phyloP scores from a whole-genome alignment of 2,329 filamentous ascomycete species.

The Cytospora chrysosperma region DNA sequence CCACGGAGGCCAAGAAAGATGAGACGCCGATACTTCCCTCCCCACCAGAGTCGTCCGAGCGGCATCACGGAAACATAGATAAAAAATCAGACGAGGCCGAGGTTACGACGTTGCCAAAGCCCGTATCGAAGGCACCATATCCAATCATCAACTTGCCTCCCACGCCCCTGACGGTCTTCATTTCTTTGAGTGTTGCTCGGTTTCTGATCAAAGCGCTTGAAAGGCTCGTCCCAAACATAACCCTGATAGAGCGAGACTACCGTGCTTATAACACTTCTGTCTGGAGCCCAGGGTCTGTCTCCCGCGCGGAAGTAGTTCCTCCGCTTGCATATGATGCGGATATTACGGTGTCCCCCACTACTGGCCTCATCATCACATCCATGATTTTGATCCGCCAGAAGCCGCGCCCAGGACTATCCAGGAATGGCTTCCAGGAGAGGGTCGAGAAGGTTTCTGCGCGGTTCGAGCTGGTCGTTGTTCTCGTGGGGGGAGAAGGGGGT shows the following conservation, averaged over 20 bases:
- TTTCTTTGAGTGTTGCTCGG: constrained; percentile 29
- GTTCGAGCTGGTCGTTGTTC: constrained; percentile 67
- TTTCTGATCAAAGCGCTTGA: constrained; percentile 25
- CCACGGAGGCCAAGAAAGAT: not conserved
- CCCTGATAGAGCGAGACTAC: constrained; percentile 33
- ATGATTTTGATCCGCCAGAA: constrained; percentile 72
- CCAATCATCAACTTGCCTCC: constrained; percentile 22
- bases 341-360: constrained; percentile 66
- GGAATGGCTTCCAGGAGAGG: constrained; percentile 52
- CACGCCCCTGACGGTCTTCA: constrained; percentile 27
- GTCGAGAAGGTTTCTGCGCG: constrained; percentile 52
- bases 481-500: constrained; percentile 59
- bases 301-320: constrained; percentile 31
- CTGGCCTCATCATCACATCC: constrained; percentile 69
- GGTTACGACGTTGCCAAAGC: not conserved
- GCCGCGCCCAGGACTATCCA: constrained; percentile 54
- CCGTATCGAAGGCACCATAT: constrained; percentile 15
- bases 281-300: constrained; percentile 28
- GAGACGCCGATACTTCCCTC: not conserved
- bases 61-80: not conserved
- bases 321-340: constrained; percentile 63
- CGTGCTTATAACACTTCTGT: constrained; percentile 26
- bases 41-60: not conserved
- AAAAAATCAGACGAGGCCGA: not conserved
- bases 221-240: constrained; percentile 28